These are phyloP conservation scores for Vicia villosa DNA, from an alignment of 306 rosid species.

Conservation along the genomic window DNA sequence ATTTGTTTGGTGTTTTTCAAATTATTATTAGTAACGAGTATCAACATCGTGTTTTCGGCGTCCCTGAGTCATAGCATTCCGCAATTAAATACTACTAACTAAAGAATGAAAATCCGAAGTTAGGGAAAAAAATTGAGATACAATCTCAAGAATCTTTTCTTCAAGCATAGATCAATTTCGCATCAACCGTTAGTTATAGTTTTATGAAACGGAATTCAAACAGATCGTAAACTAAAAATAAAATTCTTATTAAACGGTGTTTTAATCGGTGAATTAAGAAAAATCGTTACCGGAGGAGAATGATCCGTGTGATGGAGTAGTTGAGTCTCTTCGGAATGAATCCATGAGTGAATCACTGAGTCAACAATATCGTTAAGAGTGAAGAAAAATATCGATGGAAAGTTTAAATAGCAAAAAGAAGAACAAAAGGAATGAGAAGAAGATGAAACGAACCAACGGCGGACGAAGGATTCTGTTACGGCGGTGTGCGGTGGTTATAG, in stretches of 20 bases:
- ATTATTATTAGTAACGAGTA: too few relatives aligned
- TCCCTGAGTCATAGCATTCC: too few relatives aligned
- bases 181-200: not conserved
- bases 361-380: constrained; percentile 3
- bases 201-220: constrained; percentile 7
- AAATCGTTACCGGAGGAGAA: constrained; percentile 33
- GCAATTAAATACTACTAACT: not conserved
- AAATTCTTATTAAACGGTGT: constrained; percentile 1
- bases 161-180: not conserved
- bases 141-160: not conserved
- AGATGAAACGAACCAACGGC: not conserved
- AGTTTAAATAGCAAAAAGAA: not conserved
- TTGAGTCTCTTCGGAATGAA: constrained; percentile 6
- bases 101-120: too few relatives aligned
- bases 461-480: too few relatives aligned
- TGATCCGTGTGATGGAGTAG: constrained; percentile 35
- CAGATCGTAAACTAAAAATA: not conserved
- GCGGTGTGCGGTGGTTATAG: not conserved
- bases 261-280: not conserved
- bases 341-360: constrained; percentile 36
- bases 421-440: not conserved
- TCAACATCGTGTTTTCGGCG: too few relatives aligned
- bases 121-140: not conserved
- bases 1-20: too few relatives aligned
- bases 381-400: constrained; percentile 4